Evolutionary conservation across 2,329 filamentous ascomycete species (phyloP).

Genomic region (Ceratocystis cacaofunesta): DNA sequence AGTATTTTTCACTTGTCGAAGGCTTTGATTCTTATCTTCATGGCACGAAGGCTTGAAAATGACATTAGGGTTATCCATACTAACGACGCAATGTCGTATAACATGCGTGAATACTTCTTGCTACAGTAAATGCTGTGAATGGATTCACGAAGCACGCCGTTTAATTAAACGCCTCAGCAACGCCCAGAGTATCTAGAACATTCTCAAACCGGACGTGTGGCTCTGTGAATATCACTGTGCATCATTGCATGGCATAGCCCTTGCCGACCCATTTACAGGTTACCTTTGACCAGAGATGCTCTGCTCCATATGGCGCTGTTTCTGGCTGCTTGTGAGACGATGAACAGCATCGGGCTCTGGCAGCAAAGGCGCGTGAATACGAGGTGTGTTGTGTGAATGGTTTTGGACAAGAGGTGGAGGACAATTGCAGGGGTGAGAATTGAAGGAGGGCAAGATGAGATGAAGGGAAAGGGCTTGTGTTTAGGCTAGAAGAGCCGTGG

Average conservation of each 20-base stretch:
- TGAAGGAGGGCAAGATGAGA: no score
- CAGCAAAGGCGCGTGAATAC: not conserved
- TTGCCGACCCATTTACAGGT: no score
- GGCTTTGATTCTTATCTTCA: no score
- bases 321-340: not conserved
- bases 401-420: no score
- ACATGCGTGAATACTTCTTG: not conserved
- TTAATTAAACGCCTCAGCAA: not conserved
- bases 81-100: not conserved
- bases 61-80: no score
- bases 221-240: no score
- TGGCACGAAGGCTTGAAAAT: no score
- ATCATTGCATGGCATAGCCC: no score
- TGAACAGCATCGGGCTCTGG: not conserved
- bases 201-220: not conserved
- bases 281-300: no score
- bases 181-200: not conserved
- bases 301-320: no score
- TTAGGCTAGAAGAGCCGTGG: not conserved
- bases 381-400: not conserved
- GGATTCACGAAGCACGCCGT: not conserved
- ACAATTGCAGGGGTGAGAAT: no score
- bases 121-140: not conserved
- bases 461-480: not conserved
- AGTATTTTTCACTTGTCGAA: not conserved